phyloP scores from a whole-genome alignment of 371 early-diverging fungal genomes.

The Saksenaea vasiformis region DNA sequence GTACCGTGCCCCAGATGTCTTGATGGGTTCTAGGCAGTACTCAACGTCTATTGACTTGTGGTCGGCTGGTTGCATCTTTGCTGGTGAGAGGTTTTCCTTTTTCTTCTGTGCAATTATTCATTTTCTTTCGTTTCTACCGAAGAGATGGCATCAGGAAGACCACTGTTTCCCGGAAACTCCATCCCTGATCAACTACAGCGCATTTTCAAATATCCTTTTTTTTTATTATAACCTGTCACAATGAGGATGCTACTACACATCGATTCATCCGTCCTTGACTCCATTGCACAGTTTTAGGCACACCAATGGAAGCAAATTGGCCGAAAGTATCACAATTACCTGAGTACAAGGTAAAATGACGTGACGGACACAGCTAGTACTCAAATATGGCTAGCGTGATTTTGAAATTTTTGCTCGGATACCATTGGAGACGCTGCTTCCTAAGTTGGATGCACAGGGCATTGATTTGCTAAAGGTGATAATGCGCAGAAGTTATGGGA shows the following conservation, averaged over 20 bases:
- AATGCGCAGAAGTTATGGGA: neutral
- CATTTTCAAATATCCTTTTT: conserved; percentile 77
- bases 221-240: neutral
- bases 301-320: conserved; percentile 91
- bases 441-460: conserved; percentile 81
- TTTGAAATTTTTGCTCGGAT: conserved; percentile 75
- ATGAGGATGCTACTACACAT: neutral
- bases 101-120: neutral
- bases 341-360: conserved; percentile 69
- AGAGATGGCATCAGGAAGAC: conserved; percentile 90
- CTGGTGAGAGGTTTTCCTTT: conserved; percentile 52
- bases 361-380: no score
- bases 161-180: conserved; percentile 95
- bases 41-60: conserved; percentile 98
- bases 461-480: conserved; percentile 74
- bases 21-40: conserved; percentile 97
- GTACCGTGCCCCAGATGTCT: conserved; percentile 99
- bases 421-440: conserved; percentile 71
- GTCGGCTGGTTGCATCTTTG: conserved; percentile 98
- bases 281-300: conserved; percentile 71
- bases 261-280: conserved; percentile 17
- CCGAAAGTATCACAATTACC: conserved; percentile 90
- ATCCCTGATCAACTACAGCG: conserved; percentile 85
- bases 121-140: conserved; percentile 29
- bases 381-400: conserved; percentile 46